Evolutionary conservation across 2,329 filamentous ascomycete species (phyloP), one percentile per base, ranked within the genome.

Genomic region (Rutstroemia sp.): DNA sequence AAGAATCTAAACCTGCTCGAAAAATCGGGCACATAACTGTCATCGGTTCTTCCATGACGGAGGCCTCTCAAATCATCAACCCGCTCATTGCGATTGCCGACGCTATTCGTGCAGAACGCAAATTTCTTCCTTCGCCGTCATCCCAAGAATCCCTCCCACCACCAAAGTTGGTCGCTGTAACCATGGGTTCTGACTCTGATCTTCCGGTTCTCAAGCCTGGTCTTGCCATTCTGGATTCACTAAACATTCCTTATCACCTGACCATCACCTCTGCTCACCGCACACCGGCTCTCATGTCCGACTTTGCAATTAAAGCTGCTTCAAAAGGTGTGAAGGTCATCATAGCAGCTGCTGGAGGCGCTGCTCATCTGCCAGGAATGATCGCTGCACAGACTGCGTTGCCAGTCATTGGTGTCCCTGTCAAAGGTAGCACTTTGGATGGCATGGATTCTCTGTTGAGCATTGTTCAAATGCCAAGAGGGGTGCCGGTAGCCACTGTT

Each of bases 11-110:
- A 65, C 90, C 89, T 4, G 87, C 90, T 37, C 86, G 94, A 47
- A 99, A 97, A 73, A 97, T 97, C 75, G 92, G 92, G 10, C 94
- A 99, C 71, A 83, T 99, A 63, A 97, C 92, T 0, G 74, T 95
- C 39, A 88, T 88, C 1, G 85, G 84, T 1, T 46, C 52, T n/a
- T 83, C 81, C 0, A 83, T 92, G 68, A 74, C 80, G 39, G 79
- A 85, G 65, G 83, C 87, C n/a, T 82, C 88, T 68, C 75, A 79
- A 16, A 79, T 85, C 14, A 81, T 87, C 39, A 82, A 87, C 52
- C 84, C 84, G 2, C 79, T 96, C 21, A 82, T 95, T 58, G 74
- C 85, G 46, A 73, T 80, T 52, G 80, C 83, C 23, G 80, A 88
- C 64, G 67, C 70, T 12, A 81, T 88, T 62, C 78, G 80, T 47